A percentile compares a stretch with the other conserved stretches of the same genome.
Conservation (phyloP, 495 filamentous ascomycete species). For the Penicillium silybi region DNA sequence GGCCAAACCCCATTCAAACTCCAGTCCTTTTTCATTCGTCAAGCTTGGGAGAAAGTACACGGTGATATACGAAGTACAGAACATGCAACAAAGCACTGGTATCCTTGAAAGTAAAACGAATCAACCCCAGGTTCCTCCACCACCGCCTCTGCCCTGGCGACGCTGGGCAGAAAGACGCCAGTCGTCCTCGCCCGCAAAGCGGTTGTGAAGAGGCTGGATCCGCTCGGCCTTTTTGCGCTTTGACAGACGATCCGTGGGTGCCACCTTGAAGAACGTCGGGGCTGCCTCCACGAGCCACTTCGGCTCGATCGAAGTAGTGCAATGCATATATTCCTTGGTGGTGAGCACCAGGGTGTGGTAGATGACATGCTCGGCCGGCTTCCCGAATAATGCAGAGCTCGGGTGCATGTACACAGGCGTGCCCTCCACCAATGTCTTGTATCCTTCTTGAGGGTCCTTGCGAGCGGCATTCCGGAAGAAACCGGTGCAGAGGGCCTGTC, state of each 20-base stretch:
- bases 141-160: constrained; percentile 81
- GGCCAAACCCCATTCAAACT: neutral
- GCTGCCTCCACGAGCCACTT: constrained; percentile 90
- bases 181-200: constrained; percentile 85
- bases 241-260: constrained; percentile 78
- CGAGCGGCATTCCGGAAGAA: constrained; percentile 95
- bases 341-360: constrained; percentile 88
- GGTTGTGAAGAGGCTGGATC: constrained; percentile 92
- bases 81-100: constrained; percentile 4
- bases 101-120: constrained; percentile 9
- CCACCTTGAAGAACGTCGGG: constrained; percentile 97
- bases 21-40: neutral
- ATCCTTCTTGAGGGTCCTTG: constrained; percentile 94
- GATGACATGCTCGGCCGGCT: constrained; percentile 92
- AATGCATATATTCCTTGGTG: constrained; percentile 97
- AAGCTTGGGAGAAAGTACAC: constrained; percentile 2
- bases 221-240: constrained; percentile 92
- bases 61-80: neutral
- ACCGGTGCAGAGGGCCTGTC: constrained; percentile 87
- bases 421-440: constrained; percentile 93
- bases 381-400: constrained; percentile 84
- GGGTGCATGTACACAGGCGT: constrained; percentile 96
- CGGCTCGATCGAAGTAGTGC: constrained; percentile 84
- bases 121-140: constrained; percentile 93
- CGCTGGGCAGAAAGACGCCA: constrained; percentile 91